Conservation (phyloP, 495 filamentous ascomycete genomes). For the Tuber brumale region DNA sequence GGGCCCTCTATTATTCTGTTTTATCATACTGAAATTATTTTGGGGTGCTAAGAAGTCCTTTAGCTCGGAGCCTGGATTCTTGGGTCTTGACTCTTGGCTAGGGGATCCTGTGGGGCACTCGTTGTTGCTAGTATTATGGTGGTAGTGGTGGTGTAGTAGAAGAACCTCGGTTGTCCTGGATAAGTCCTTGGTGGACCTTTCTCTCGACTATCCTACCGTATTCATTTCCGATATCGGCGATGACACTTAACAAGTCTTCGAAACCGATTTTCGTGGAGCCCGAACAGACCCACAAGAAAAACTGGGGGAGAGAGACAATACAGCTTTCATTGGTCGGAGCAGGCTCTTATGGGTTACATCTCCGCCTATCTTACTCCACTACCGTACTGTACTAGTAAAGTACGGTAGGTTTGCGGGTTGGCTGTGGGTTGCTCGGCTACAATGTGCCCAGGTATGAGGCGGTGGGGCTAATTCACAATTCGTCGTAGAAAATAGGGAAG, state of each 20-base stretch:
- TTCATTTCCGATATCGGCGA: background rate
- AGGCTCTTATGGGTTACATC: background rate
- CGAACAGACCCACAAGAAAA: background rate
- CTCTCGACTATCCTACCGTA: background rate
- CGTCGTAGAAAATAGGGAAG: background rate
- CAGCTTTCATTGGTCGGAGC: background rate
- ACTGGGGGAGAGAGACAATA: background rate
- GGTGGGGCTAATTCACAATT: background rate
- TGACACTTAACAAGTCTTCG: background rate
- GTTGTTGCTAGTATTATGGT: background rate
- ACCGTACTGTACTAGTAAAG: no score
- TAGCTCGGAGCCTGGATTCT: background rate
- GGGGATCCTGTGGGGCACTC: background rate
- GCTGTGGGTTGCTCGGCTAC: background rate
- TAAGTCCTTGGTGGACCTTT: background rate
- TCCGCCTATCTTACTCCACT: background rate
- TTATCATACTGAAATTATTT: background rate
- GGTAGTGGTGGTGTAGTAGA: background rate
- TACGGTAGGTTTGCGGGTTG: background rate
- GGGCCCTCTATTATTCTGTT: background rate
- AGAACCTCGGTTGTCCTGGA: background rate
- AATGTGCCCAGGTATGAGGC: background rate
- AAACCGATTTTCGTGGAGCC: background rate
- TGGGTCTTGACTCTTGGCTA: background rate
- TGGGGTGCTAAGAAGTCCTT: background rate